phyloP scores from a whole-genome alignment of 148 eudicot genomes.

The Diospyros kaki region DNA sequence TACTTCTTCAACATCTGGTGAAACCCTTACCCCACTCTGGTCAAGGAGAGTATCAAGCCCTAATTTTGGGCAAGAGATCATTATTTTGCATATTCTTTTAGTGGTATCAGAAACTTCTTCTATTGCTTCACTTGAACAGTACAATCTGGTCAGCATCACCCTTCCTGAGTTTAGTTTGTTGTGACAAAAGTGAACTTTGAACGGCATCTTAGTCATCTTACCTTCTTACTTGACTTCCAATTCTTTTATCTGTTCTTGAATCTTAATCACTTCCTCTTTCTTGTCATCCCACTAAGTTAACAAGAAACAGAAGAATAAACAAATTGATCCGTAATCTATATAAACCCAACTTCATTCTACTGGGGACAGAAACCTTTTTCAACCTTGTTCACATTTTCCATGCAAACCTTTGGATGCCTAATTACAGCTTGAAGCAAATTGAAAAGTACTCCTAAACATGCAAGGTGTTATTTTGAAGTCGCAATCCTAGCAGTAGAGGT shows the following conservation, averaged over 20 bases:
- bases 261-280: too few species aligned
- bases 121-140: conserved; percentile 38
- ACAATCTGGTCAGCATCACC: conserved; percentile 33
- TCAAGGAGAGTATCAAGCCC: conserved; percentile 75
- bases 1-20: conserved; percentile 62
- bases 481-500: not conserved
- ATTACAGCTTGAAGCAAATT: not conserved
- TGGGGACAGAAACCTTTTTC: too few species aligned
- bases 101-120: conserved; percentile 36
- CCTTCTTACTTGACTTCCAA: too few species aligned
- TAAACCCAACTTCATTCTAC: too few species aligned
- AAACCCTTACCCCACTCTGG: conserved; percentile 67
- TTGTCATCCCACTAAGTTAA: too few species aligned
- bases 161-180: conserved; percentile 22
- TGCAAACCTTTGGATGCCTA: not conserved
- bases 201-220: conserved; percentile 19
- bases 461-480: not conserved
- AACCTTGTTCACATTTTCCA: not conserved
- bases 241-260: too few species aligned
- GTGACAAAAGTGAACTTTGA: conserved; percentile 17
- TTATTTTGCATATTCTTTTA: conserved; percentile 53
- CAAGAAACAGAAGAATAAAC: too few species aligned
- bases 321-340: too few species aligned
- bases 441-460: not conserved
- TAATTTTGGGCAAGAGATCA: conserved; percentile 69